A percentile compares a stretch with the other conserved stretches of the same genome.
These are phyloP conservation scores for Berkeleyomyces rouxiae DNA, from an alignment of 2,329 filamentous ascomycete species.

Conservation along the genomic window DNA sequence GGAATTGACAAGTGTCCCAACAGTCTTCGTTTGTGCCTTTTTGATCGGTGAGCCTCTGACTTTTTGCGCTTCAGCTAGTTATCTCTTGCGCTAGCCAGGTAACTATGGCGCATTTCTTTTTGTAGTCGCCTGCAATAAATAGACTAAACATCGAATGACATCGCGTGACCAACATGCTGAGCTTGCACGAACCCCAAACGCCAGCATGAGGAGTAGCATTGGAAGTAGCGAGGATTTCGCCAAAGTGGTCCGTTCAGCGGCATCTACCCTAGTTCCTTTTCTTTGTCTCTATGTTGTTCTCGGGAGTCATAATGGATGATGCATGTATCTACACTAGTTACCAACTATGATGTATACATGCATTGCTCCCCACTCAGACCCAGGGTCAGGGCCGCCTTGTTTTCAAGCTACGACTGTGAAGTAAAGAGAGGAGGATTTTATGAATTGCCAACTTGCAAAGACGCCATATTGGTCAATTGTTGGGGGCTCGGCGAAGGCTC, in stretches of 20 bases:
- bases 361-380: too few species aligned
- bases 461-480: neutral
- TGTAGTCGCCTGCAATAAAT: neutral
- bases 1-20: neutral
- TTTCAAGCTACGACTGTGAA: too few species aligned
- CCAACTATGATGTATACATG: too few species aligned
- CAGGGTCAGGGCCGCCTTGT: too few species aligned
- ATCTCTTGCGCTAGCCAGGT: too few species aligned
- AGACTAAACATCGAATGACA: conserved; percentile 7
- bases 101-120: too few species aligned
- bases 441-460: neutral
- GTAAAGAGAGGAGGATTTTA: neutral
- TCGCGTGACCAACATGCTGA: conserved; percentile 8
- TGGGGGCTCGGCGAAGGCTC: neutral
- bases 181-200: neutral
- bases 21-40: neutral
- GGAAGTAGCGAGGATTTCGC: neutral
- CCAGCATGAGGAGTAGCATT: neutral
- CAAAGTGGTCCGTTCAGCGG: neutral
- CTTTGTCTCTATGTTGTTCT: neutral
- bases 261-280: neutral
- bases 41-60: neutral
- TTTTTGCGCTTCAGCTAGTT: too few species aligned
- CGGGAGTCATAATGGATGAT: neutral
- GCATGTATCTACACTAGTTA: neutral